A percentile compares a stretch with the other conserved stretches of the same genome.
These are phyloP conservation scores for Trametes cubensis DNA, from an alignment of 768 basidiomycete genomes.

Conservation along the genomic window DNA sequence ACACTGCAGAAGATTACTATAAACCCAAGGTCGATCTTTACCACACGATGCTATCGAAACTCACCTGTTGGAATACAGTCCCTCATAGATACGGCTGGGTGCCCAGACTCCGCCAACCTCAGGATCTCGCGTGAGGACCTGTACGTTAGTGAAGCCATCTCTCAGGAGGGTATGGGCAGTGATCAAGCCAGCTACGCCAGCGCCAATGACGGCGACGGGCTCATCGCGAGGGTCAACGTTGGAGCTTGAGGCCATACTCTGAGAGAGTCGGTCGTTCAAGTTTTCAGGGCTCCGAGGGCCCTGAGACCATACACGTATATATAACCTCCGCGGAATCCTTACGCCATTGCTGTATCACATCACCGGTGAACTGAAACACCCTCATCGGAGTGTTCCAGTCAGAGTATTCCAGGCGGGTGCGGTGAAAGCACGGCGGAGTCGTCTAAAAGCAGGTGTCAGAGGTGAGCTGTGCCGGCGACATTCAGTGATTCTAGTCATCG, in stretches of 20 bases:
- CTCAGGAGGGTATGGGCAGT: slow-evolving; percentile 56
- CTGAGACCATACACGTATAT: no score
- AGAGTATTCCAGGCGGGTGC: no score
- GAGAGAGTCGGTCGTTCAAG: background rate
- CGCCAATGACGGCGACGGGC: slow-evolving; percentile 53
- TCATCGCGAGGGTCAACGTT: slow-evolving; percentile 11
- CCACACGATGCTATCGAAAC: slow-evolving; percentile 23
- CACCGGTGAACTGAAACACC: no score
- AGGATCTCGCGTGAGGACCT: slow-evolving; percentile 58
- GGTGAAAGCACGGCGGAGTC: no score
- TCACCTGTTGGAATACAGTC: slow-evolving; percentile 64
- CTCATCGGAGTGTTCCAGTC: no score
- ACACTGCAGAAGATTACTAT: slow-evolving; percentile 44
- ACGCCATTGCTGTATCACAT: no score
- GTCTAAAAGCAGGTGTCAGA: no score
- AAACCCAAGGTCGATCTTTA: background rate
- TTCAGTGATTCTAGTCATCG: no score
- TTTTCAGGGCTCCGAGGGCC: no score
- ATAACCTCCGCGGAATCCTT: no score
- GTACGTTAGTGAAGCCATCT: slow-evolving; percentile 60
- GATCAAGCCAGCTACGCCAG: slow-evolving; percentile 61
- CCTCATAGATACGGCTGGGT: slow-evolving; percentile 56
- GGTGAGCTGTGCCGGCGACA: no score
- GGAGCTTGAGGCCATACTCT: background rate
- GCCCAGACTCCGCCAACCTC: slow-evolving; percentile 64